phyloP scores from a whole-genome alignment of 257 asterid species.

The Gynochthodes officinalis region DNA sequence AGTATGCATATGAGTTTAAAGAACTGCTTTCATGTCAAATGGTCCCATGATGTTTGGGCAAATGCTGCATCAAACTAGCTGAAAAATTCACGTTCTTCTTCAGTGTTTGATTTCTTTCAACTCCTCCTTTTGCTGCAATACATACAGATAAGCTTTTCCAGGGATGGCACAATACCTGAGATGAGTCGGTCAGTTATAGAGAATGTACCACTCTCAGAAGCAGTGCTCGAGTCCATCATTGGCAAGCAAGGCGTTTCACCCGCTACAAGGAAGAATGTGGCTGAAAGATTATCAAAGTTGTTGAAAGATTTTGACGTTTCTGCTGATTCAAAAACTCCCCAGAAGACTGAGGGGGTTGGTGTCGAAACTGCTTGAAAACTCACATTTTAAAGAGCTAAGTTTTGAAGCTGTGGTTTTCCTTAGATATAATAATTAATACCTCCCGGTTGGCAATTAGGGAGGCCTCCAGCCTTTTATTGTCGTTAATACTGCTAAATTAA shows the following conservation, averaged over 20 bases:
- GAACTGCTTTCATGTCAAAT: too few species aligned
- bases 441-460: too few species aligned
- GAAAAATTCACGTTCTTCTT: too few species aligned
- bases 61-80: too few species aligned
- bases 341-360: not conserved
- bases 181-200: constrained; percentile 43
- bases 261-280: constrained; percentile 61
- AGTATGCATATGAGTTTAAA: too few species aligned
- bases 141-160: constrained; percentile 72
- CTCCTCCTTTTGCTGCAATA: constrained; percentile 11
- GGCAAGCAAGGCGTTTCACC: constrained; percentile 87
- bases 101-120: not conserved
- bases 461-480: too few species aligned
- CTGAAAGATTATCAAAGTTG: constrained; percentile 46
- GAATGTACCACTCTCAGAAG: constrained; percentile 66
- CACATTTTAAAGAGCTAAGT: too few species aligned
- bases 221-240: constrained; percentile 72
- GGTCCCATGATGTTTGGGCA: too few species aligned
- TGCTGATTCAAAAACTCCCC: not conserved
- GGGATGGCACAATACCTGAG: constrained; percentile 51
- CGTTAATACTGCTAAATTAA: too few species aligned
- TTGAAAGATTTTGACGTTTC: constrained; percentile 23
- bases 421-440: too few species aligned
- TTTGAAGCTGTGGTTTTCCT: too few species aligned
- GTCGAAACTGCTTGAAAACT: not conserved